Conservation (phyloP, 345 rosid species). For the Citrus unshiu region DNA sequence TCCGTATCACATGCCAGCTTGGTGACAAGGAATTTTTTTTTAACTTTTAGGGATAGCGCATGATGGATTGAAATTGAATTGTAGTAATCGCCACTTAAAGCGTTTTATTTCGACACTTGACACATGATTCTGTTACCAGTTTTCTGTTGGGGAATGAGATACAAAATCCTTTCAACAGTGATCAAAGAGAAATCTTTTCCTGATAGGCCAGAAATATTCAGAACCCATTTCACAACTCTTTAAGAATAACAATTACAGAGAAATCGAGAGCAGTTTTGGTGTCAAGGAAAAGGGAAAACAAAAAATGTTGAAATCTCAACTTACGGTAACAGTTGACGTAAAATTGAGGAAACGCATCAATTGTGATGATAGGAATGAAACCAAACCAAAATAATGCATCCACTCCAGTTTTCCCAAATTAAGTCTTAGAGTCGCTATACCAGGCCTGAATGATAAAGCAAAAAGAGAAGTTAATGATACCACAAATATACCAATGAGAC, state of each 20-base stretch:
- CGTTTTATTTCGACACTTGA: neutral
- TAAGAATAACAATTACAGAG: neutral
- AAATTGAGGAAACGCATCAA: neutral
- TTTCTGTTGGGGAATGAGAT: neutral
- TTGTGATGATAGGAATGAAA: neutral
- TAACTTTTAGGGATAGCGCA: neutral
- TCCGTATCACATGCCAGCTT: neutral
- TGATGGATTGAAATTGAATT: too few relatives aligned
- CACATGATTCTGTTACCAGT: neutral
- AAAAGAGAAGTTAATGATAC: neutral
- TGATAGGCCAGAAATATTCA: neutral
- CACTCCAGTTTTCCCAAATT: neutral
- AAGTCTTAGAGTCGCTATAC: neutral
- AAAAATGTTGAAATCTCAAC: neutral
- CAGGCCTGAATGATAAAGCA: neutral
- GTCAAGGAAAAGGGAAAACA: slow-evolving; percentile 6
- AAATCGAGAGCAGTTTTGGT: neutral
- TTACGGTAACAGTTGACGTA: neutral
- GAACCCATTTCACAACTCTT: neutral
- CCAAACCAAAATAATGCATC: slow-evolving; percentile 5
- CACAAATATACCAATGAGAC: neutral
- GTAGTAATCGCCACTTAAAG: neutral
- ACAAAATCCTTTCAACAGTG: neutral
- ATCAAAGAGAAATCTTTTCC: neutral
- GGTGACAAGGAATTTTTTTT: neutral